phyloP scores from a whole-genome alignment of 371 early-diverging fungal genomes.

The Dinochytrium kinnereticum region DNA sequence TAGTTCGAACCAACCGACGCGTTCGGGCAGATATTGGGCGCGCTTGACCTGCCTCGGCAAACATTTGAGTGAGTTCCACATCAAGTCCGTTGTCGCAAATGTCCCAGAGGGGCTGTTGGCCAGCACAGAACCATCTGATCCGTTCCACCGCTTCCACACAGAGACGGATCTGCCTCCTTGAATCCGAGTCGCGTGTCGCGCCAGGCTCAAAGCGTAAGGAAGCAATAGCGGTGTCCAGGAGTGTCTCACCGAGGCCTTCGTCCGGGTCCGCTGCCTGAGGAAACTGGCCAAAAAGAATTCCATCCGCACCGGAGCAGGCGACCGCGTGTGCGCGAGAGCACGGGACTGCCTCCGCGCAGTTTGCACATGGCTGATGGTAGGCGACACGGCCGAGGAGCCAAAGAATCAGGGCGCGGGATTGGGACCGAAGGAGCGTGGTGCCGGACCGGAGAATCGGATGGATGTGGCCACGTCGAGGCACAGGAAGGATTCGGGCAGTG shows the following conservation, averaged over 20 bases:
- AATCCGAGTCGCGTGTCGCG: background rate
- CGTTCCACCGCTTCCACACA: background rate
- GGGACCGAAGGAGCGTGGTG: background rate
- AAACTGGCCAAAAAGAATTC: background rate
- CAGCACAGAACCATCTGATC: background rate
- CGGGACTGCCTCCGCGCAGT: slow-evolving; percentile 4
- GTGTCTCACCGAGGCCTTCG: background rate
- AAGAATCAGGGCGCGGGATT: background rate
- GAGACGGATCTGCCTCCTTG: background rate
- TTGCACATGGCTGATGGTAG: slow-evolving; percentile 20
- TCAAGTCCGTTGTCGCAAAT: background rate
- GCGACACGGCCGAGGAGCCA: slow-evolving; percentile 22
- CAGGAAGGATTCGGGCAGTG: background rate
- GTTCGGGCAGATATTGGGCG: background rate
- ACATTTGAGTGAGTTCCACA: background rate
- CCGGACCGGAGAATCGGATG: slow-evolving; percentile 1
- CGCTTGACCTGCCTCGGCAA: background rate
- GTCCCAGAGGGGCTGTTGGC: background rate
- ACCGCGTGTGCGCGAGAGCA: background rate
- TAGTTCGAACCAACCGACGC: background rate
- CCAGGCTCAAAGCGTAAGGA: background rate
- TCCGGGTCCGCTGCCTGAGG: background rate
- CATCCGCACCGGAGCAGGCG: background rate
- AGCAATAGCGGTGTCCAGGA: background rate
- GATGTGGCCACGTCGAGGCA: slow-evolving; percentile 3